These are phyloP conservation scores for Trapa incisa DNA, from an alignment of 345 rosid genomes.

Conservation along the genomic window DNA sequence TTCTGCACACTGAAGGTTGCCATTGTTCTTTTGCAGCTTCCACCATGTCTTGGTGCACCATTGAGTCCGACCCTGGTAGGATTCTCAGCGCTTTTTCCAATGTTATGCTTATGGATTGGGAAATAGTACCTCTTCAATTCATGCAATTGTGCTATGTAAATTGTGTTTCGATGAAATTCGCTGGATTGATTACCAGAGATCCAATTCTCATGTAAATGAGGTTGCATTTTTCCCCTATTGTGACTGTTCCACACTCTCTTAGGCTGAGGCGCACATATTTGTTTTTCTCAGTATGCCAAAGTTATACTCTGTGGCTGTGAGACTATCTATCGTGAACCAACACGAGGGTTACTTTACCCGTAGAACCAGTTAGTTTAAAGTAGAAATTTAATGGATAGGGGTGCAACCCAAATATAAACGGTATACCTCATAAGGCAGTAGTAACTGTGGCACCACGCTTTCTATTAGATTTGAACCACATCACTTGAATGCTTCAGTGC, in stretches of 20 bases:
- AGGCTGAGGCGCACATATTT: background rate
- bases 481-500: background rate
- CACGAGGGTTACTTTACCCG: background rate
- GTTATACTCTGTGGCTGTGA: background rate
- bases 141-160: background rate
- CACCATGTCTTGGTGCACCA: conserved; percentile 97
- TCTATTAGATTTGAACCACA: background rate
- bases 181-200: background rate
- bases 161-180: background rate
- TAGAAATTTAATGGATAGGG: background rate
- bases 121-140: background rate
- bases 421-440: background rate
- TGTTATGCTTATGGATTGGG: background rate
- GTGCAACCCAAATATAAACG: background rate
- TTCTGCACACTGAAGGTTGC: background rate
- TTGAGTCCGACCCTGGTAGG: conserved; percentile 95
- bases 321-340: background rate
- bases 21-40: conserved; percentile 17
- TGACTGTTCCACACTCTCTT: background rate
- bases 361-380: background rate
- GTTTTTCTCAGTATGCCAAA: background rate
- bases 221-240: no score
- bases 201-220: no score
- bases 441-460: background rate
- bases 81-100: conserved; percentile 1